These are phyloP conservation scores for Chlamydomonas sphaeroides DNA, from an alignment of 139 green algal species.

Conservation along the genomic window DNA sequence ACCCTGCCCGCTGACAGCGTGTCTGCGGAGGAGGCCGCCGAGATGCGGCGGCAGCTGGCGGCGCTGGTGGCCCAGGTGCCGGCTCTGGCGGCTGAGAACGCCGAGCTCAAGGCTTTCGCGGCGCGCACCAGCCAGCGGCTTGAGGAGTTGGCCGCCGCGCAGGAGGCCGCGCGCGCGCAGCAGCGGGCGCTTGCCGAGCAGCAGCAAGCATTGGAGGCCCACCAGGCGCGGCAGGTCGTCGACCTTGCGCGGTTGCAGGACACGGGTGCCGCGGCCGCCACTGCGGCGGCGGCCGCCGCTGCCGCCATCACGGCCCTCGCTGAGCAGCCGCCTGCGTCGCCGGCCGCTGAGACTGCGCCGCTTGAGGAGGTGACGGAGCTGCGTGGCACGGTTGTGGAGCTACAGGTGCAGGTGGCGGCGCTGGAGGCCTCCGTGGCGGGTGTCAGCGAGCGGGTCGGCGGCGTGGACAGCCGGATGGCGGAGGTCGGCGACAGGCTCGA, in stretches of 20 bases:
- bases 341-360: background rate
- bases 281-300: background rate
- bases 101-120: conserved; percentile 10
- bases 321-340: too few species aligned
- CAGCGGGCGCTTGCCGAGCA: background rate
- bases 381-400: background rate
- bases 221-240: too few species aligned
- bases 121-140: background rate
- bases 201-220: too few species aligned
- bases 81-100: conserved; percentile 6
- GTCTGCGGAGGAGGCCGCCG: background rate
- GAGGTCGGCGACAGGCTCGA: background rate
- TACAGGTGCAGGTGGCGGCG: background rate
- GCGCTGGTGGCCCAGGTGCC: conserved; percentile 30
- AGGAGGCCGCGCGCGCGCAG: background rate
- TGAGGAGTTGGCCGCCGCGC: background rate
- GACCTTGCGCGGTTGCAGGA: too few species aligned
- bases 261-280: background rate
- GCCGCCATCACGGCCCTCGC: too few species aligned
- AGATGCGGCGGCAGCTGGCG: conserved; percentile 30
- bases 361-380: background rate
- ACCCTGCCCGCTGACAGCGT: background rate
- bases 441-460: too few species aligned
- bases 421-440: too few species aligned
- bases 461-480: too few species aligned